A percentile compares a stretch with the other conserved stretches of the same genome.
Conservation (phyloP, 441 rosid genomes). For the Syzygium malaccense region DNA sequence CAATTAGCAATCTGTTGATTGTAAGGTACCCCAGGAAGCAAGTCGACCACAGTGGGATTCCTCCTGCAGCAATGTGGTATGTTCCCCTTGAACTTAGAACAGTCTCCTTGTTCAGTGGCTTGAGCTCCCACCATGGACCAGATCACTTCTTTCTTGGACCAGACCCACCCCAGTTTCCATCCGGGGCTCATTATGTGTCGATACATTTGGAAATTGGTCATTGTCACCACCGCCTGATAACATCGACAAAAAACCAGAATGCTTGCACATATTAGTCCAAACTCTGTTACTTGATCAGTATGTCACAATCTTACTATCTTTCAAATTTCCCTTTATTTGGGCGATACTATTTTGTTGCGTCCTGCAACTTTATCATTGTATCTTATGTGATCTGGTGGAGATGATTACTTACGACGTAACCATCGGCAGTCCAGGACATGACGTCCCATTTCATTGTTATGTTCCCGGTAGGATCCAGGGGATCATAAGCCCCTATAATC, state of each 20-base stretch:
- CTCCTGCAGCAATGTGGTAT: constrained; percentile 60
- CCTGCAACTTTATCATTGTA: background rate
- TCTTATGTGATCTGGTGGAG: background rate
- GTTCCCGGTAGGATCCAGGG: constrained; percentile 83
- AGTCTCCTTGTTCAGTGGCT: constrained; percentile 71
- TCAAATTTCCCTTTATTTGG: background rate
- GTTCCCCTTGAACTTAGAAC: constrained; percentile 60
- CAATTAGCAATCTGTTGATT: constrained; percentile 59
- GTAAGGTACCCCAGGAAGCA: constrained; percentile 61
- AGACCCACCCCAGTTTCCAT: constrained; percentile 61
- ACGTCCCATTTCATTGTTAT: constrained; percentile 82
- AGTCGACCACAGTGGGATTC: constrained; percentile 45
- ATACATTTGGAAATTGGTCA: constrained; percentile 53
- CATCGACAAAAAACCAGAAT: background rate
- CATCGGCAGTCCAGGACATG: constrained; percentile 71
- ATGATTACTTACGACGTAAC: constrained; percentile 43
- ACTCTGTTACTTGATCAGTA: background rate
- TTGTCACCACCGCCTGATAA: constrained; percentile 43
- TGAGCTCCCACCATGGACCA: constrained; percentile 68
- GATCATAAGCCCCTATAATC: constrained; percentile 66
- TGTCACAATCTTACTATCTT: background rate
- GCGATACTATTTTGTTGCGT: background rate
- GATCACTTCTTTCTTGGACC: constrained; percentile 63
- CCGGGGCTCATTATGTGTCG: constrained; percentile 53
- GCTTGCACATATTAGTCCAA: background rate